These are phyloP conservation scores for Rhodamnia rubescens DNA, from an alignment of 345 rosid genomes.

Conservation along the genomic window DNA sequence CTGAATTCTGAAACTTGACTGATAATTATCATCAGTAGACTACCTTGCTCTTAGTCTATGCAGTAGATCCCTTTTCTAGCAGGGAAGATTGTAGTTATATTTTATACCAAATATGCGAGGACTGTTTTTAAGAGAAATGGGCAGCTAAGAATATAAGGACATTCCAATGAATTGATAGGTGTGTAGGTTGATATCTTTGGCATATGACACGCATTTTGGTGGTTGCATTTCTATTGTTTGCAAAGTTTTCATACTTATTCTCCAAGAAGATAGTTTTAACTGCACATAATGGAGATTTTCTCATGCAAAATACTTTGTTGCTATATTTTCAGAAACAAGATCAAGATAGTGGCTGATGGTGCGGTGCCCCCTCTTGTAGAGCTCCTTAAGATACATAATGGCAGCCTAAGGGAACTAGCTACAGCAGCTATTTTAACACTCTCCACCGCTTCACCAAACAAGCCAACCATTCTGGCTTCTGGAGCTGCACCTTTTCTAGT, in stretches of 20 bases:
- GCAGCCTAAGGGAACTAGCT: constrained; percentile 48
- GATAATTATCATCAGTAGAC: background rate
- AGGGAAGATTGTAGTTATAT: background rate
- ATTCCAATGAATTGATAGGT: background rate
- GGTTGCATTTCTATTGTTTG: background rate
- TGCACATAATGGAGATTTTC: background rate
- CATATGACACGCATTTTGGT: background rate
- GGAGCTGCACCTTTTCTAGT: constrained; percentile 59
- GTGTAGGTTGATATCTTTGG: background rate
- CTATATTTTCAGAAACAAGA: constrained; percentile 45
- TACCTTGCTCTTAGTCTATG: background rate
- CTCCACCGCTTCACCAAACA: constrained; percentile 64
- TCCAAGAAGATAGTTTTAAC: background rate
- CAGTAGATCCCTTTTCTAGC: background rate
- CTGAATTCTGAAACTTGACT: background rate
- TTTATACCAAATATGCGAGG: background rate
- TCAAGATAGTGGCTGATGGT: constrained; percentile 56
- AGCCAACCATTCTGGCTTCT: constrained; percentile 41
- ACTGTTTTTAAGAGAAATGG: background rate
- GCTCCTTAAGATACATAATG: constrained; percentile 44
- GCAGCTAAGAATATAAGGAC: background rate
- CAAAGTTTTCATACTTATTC: background rate
- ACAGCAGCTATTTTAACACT: constrained; percentile 72
- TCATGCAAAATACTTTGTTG: background rate
- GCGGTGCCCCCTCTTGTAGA: constrained; percentile 60